Conservation (phyloP, 768 basidiomycete species). For the Gloeostereum incarnatum region DNA sequence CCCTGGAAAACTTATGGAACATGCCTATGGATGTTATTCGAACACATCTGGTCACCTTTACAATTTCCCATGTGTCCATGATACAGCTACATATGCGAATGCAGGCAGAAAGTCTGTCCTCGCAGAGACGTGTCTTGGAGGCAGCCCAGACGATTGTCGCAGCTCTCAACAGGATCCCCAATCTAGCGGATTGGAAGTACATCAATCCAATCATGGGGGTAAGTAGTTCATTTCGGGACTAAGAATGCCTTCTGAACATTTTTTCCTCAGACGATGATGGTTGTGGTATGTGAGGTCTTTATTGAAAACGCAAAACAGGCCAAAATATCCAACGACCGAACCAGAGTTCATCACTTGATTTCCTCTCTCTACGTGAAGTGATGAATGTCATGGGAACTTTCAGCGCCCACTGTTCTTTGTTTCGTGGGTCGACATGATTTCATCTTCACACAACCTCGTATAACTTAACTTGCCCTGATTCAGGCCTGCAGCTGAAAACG, state of each 20-base stretch:
- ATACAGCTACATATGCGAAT: conserved; percentile 8
- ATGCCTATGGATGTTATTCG: conserved; percentile 8
- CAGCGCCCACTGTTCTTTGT: background rate
- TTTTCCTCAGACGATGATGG: conserved; percentile 5
- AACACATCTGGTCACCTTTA: conserved; percentile 7
- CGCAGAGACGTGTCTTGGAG: conserved; percentile 3
- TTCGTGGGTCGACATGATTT: conserved; percentile 2
- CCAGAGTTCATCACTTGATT: background rate
- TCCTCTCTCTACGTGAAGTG: background rate
- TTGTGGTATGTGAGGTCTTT: conserved; percentile 5
- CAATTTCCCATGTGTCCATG: conserved; percentile 7
- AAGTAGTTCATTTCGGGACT: background rate
- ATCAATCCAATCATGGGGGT: conserved; percentile 7
- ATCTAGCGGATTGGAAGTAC: background rate
- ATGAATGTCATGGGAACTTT: conserved; percentile 3
- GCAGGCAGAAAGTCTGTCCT: conserved; percentile 1
- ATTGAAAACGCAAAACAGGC: background rate
- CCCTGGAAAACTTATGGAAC: conserved; percentile 1
- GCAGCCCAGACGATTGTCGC: conserved; percentile 5
- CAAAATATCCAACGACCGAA: background rate
- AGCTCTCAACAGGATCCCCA: conserved; percentile 1
- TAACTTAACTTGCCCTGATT: no score
- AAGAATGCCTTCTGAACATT: background rate
- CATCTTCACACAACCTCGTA: no score
- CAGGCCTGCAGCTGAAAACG: no score